A percentile compares a stretch with the other conserved stretches of the same genome.
phyloP scores from a whole-genome alignment of 495 filamentous ascomycete species.

The Penicillium odoratum region DNA sequence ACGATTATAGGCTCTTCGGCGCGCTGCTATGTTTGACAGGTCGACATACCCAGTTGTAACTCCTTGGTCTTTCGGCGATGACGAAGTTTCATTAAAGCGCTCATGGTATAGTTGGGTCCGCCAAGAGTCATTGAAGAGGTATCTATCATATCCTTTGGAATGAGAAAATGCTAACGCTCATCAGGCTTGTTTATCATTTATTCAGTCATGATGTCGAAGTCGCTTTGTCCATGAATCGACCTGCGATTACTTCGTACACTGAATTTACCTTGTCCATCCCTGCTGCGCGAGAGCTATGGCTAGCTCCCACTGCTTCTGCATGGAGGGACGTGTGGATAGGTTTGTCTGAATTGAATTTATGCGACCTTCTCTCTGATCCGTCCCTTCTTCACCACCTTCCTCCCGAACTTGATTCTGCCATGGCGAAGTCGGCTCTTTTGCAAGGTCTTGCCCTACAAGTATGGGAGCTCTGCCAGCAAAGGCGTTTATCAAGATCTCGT shows the following conservation, averaged over 20 bases:
- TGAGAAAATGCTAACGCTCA: not conserved
- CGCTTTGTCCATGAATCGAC: conserved; percentile 52
- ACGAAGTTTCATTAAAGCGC: conserved; percentile 42
- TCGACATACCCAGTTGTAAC: conserved; percentile 44
- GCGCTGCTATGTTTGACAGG: conserved; percentile 35
- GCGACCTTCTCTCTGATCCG: conserved; percentile 22
- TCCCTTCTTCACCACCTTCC: conserved; percentile 18
- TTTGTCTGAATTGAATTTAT: conserved; percentile 10
- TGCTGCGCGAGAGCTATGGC: conserved; percentile 53
- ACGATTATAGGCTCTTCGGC: conserved; percentile 17
- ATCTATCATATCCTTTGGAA: not conserved
- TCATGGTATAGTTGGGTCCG: conserved; percentile 57
- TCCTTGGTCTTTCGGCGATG: conserved; percentile 38
- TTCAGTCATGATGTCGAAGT: conserved; percentile 57
- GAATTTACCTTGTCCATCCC: conserved; percentile 59
- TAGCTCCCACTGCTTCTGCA: conserved; percentile 47
- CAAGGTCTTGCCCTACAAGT: conserved; percentile 27
- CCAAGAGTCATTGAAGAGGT: conserved; percentile 46
- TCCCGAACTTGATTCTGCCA: conserved; percentile 40
- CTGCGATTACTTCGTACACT: conserved; percentile 55
- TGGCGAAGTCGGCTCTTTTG: conserved; percentile 46
- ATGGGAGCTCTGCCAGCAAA: conserved; percentile 29
- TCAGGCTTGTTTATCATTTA: conserved; percentile 53
- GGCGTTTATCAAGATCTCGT: conserved; percentile 11
- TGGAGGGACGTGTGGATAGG: conserved; percentile 49